Base-by-base conservation (phyloP, 345 rosid species). In the Camelina hispida region DNA sequence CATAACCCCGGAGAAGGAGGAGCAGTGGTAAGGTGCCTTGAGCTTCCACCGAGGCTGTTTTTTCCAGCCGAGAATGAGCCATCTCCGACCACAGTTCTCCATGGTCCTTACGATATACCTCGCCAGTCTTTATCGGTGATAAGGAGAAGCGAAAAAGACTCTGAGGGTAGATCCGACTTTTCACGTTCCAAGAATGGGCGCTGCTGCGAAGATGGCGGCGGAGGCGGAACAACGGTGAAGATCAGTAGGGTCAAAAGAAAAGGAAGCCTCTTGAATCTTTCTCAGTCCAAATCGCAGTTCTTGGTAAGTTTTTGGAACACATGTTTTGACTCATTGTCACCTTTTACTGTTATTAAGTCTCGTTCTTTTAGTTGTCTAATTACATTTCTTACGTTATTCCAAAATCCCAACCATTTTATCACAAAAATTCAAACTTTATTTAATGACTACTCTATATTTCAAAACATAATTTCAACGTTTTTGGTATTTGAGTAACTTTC, bases 11-110 rank as follows among this genome's bases (percentile, higher is more conserved):
- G 59, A 52, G 75, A 67, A 82, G 69, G 76, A 72, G 76, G 75
- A 83, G 69, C 74, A 71, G 47, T 66, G 5, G 82, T 66, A 1
- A 66, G 88, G 66, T 82, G 86, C 35, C 74, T 93, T 73, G 87
- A 91, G 40, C 85, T 93, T 58, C 96, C 98, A 0, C 98, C 97
- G 2, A 80, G 96, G 81, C 57, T 93, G 73, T 9, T 83, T 35
- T 20, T 15, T 1, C 7, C 56, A 34, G 43, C 40, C 0, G 32
- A 2, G 11, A 54, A 67, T 47, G 81, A 66, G 42, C 55, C 87
- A 3, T 87, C 98, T 37, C 96, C 91, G 12, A 83, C 86, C 0
- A 83, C 89, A 5, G 87, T 85, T 11, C 81, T 83, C 18, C 90
- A 89, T 15, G 87, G 89, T n/a, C 90, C 95, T n/a, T 63, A 82